Base-by-base conservation (phyloP, 768 basidiomycete genomes). In the Cubamyces lactineus region DNA sequence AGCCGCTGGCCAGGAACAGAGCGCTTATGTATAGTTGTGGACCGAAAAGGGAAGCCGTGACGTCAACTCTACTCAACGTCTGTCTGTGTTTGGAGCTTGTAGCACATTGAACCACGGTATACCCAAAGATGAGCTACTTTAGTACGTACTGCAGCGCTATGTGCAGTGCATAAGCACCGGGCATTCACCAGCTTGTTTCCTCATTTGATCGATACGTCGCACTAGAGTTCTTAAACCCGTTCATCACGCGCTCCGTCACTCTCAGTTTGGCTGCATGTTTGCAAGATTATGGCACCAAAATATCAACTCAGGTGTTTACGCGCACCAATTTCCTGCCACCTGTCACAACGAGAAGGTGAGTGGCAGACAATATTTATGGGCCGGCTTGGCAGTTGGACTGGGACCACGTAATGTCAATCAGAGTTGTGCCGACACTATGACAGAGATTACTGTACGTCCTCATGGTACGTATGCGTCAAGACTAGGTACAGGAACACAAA, bases 401-500 rank as follows among this genome's bases (percentile, higher is more conserved):
- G 34, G 34, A 34, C 9, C 34, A 34, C 34, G 34, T 34, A 34
- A 34, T 13, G 45, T 46, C 45, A 47, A 26, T 50, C 49, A 50
- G 40, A 59, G 41, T 13, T 38, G 41, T 28, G 30, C 19, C 13
- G 47, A 57, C 56, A 49, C 40, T 26, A 19, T 41, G 38, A n/a
- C 46, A 41, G 57, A 21, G 43, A 24, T 41, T 19, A 38, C 46
- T 60, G 53, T 40, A 56, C 50, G 42, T 45, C 41, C 41, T 46
- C 61, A 55, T 41, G 49, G 11, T 26, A 53, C 56, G 57, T 45
- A 46, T 49, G 53, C 48, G 58, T 56, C 63, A 59, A 57, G 54
- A 64, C 56, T 64, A 64, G 52, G 59, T 64, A 64, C 63, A 64
- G 58, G 23, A 19, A 38, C 15, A 38, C 23, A 55, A 57, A 16